phyloP scores from a whole-genome alignment of 2,329 filamentous ascomycete genomes.

The Ascosphaera pollenicola region DNA sequence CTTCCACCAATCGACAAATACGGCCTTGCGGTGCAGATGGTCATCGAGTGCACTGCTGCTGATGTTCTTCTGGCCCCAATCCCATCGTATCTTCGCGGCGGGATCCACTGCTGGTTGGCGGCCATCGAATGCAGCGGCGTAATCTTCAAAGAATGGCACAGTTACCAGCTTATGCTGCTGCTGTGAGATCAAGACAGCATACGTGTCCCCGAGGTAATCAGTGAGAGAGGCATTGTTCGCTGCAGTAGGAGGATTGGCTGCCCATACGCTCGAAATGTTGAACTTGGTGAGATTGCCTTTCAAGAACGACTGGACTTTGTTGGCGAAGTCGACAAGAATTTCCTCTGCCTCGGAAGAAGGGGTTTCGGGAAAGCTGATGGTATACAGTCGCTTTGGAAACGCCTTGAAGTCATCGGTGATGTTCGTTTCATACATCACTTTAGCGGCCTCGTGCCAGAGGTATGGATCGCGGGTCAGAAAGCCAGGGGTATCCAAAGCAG shows the following conservation, averaged over 20 bases:
- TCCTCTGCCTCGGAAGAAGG: conserved; percentile 15
- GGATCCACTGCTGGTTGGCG: conserved; percentile 28
- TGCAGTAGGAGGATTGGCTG: conserved; percentile 10
- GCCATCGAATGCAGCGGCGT: conserved; percentile 23
- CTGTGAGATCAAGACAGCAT: conserved; percentile 9
- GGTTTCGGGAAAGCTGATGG: conserved; percentile 19
- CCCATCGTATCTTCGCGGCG: conserved; percentile 25
- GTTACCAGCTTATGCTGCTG: conserved; percentile 25
- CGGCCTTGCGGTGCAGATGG: conserved; percentile 28
- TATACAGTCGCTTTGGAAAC: conserved; percentile 16
- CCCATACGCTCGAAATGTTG: conserved; percentile 5
- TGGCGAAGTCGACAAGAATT: neutral
- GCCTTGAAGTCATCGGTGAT: conserved; percentile 23
- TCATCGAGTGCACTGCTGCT: conserved; percentile 17
- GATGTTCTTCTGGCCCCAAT: conserved; percentile 21
- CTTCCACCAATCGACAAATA: conserved; percentile 22
- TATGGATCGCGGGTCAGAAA: conserved; percentile 14
- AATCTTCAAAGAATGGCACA: conserved; percentile 28
- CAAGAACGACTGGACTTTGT: neutral
- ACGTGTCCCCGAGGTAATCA: conserved; percentile 9
- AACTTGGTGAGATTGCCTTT: neutral
- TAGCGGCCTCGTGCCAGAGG: conserved; percentile 15
- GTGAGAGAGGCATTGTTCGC: conserved; percentile 12
- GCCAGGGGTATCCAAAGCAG: conserved; percentile 23
- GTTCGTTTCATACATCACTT: conserved; percentile 23